Conservation (phyloP, 768 basidiomycete species). For the Boletus rex-veris region DNA sequence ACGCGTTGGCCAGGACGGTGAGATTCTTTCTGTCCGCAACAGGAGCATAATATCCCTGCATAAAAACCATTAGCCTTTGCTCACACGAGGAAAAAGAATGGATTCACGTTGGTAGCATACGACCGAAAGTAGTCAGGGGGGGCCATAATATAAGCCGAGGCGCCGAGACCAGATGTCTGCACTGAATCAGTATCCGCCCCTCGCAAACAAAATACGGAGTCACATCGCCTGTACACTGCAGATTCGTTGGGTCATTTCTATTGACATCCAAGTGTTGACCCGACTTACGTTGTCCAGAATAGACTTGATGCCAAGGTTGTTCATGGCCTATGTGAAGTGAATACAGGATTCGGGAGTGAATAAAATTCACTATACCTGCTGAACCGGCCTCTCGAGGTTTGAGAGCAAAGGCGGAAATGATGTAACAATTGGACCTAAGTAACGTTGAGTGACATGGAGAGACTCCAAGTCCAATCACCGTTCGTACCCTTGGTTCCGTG, state of each 20-base stretch:
- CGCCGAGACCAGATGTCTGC: not conserved
- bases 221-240: not conserved
- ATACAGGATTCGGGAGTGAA: not conserved
- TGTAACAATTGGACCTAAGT: not conserved
- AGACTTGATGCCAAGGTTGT: not conserved
- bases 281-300: not conserved
- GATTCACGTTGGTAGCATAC: not conserved
- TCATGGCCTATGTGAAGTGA: not conserved
- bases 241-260: not conserved
- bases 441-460: not conserved
- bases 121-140: not conserved
- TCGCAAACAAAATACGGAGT: not conserved
- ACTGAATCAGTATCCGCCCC: not conserved
- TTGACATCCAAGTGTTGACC: not conserved
- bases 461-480: not conserved
- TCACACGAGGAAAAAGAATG: not conserved
- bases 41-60: not conserved
- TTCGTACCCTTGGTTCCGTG: not conserved
- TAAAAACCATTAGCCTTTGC: not conserved
- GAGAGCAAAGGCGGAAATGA: not conserved
- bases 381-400: not conserved
- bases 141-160: not conserved
- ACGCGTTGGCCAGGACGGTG: not conserved
- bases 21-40: constrained; percentile 2
- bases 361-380: not conserved